Percentiles rank a stretch among this genome's conserved stretches.
Evolutionary conservation across 2,329 filamentous ascomycete species (phyloP).

Genomic region (Beauveria australis): DNA sequence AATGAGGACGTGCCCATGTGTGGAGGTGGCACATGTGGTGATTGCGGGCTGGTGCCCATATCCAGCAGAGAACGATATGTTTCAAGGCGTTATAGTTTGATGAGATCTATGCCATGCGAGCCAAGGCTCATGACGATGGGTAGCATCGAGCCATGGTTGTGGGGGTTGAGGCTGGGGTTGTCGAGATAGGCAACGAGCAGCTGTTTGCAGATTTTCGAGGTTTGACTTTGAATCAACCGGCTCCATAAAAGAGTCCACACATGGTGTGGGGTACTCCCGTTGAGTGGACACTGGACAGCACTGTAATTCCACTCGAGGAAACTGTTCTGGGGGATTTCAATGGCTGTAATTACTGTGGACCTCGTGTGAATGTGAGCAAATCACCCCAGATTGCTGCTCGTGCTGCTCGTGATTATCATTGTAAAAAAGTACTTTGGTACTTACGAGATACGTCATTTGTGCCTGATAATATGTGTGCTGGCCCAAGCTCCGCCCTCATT

Average conservation of each 20-base stretch:
- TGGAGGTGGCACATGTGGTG: background rate
- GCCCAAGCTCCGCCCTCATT: background rate
- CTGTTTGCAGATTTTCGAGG: constrained; percentile 5
- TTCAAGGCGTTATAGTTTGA: background rate
- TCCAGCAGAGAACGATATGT: background rate
- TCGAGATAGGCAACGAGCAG: background rate
- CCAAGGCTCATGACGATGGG: background rate
- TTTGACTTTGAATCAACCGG: background rate
- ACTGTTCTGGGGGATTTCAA: background rate
- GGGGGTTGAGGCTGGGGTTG: background rate
- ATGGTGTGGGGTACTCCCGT: background rate
- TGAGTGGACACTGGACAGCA: background rate
- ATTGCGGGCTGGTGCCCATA: background rate
- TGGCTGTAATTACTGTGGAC: background rate
- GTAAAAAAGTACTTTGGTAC: background rate
- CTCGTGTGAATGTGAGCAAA: background rate
- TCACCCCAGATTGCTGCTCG: background rate
- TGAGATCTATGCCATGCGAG: background rate
- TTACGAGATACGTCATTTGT: constrained; percentile 6
- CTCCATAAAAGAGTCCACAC: background rate
- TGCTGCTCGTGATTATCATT: background rate
- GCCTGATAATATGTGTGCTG: constrained; percentile 1
- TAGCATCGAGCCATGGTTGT: background rate
- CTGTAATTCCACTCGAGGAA: background rate
- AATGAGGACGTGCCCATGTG: background rate